These are phyloP conservation scores for Sporisorium exsertum DNA, from an alignment of 1,284 basidiomycete species.

Conservation along the genomic window DNA sequence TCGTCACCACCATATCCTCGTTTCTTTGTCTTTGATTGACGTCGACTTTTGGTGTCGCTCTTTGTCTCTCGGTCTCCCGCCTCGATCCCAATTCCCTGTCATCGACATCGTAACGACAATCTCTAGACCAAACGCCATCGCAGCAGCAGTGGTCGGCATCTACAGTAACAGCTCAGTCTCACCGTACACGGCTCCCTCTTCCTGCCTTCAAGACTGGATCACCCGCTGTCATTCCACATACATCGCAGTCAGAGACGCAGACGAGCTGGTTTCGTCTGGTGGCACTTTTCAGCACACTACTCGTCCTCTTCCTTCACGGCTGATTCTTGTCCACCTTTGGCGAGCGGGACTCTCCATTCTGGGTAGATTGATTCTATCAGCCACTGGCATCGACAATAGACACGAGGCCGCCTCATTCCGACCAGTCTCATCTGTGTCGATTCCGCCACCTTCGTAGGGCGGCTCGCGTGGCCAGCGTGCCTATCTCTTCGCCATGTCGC, in stretches of 20 bases:
- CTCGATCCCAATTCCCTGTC: not conserved
- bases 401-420: not conserved
- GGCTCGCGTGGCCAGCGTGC: slow-evolving; percentile 14
- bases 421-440: too few relatives aligned
- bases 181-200: not conserved
- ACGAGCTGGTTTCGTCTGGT: slow-evolving; percentile 5
- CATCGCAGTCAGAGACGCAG: not conserved
- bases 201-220: not conserved
- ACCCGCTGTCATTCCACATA: not conserved
- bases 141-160: not conserved
- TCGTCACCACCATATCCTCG: not conserved
- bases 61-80: not conserved
- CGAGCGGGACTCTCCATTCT: slow-evolving; percentile 11
- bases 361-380: too few relatives aligned
- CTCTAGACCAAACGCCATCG: not conserved
- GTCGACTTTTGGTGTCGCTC: not conserved
- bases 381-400: not conserved
- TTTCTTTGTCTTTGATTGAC: not conserved
- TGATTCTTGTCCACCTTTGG: not conserved
- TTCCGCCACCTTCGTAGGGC: not conserved
- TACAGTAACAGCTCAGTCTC: not conserved
- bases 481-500: slow-evolving; percentile 18
- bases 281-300: not conserved
- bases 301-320: not conserved
- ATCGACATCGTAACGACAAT: not conserved